phyloP scores from a whole-genome alignment of 1,139 yeast genomes.

The Nakaseomyces delphensis region DNA sequence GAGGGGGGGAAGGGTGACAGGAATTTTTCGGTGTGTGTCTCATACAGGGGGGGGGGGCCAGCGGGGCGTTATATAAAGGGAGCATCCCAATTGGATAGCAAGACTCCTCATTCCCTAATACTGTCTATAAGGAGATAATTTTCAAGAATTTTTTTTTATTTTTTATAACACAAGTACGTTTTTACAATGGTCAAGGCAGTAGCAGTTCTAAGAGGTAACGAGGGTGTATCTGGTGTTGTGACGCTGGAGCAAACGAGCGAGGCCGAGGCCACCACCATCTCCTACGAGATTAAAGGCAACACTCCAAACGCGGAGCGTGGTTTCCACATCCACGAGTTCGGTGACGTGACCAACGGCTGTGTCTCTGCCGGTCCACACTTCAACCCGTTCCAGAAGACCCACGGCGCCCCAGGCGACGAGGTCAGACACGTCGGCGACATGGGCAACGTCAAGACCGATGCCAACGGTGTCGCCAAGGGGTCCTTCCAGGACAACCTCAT shows the following conservation, averaged over 20 bases:
- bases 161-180: not conserved
- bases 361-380: slow-evolving; percentile 98
- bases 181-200: slow-evolving; percentile 43
- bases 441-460: slow-evolving; percentile 87
- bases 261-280: slow-evolving; percentile 69
- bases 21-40: too few species aligned
- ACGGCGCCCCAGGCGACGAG: slow-evolving; percentile 90
- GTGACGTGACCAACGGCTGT: slow-evolving; percentile 98
- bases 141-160: too few species aligned
- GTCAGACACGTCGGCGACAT: slow-evolving; percentile 94
- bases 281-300: slow-evolving; percentile 85
- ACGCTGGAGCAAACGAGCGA: slow-evolving; percentile 76
- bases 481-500: slow-evolving; percentile 66
- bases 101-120: too few species aligned
- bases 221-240: slow-evolving; percentile 79
- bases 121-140: too few species aligned
- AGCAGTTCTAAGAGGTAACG: slow-evolving; percentile 94
- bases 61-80: too few species aligned
- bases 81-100: too few species aligned
- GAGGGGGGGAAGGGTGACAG: too few species aligned
- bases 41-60: not conserved
- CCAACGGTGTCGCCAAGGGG: slow-evolving; percentile 83
- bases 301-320: slow-evolving; percentile 85
- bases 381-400: slow-evolving; percentile 85
- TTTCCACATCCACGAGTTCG: slow-evolving; percentile 95